Conservation (phyloP, 2,329 filamentous ascomycete species). For the Fusarium ramigenum region DNA sequence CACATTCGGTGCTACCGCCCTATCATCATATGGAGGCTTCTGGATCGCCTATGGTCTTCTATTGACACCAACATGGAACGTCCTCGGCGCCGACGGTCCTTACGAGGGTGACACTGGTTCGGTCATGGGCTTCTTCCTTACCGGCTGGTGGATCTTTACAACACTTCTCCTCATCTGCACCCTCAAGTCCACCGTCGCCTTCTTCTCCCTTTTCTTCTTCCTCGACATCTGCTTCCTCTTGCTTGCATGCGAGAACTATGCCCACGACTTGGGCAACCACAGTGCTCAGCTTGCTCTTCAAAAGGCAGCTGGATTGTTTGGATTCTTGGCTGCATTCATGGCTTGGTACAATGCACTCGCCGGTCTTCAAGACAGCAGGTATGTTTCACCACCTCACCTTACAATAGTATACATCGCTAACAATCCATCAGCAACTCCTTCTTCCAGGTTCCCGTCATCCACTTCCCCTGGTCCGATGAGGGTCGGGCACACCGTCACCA, state of each 20-base stretch:
- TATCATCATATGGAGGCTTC: slow-evolving; percentile 86
- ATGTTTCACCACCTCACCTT: slow-evolving; percentile 41
- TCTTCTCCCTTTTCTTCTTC: slow-evolving; percentile 80
- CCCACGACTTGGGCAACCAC: slow-evolving; percentile 60
- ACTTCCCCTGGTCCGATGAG: slow-evolving; percentile 94
- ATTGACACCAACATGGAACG: slow-evolving; percentile 73
- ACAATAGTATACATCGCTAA: slow-evolving; percentile 44
- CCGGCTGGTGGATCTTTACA: slow-evolving; percentile 88
- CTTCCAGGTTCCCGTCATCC: slow-evolving; percentile 90
- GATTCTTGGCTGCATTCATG: slow-evolving; percentile 81
- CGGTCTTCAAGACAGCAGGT: slow-evolving; percentile 79
- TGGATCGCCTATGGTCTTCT: slow-evolving; percentile 82
- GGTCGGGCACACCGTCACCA: slow-evolving; percentile 66
- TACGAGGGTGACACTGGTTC: slow-evolving; percentile 60
- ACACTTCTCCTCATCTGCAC: slow-evolving; percentile 78
- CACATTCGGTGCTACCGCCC: slow-evolving; percentile 83
- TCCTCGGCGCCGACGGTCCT: slow-evolving; percentile 56
- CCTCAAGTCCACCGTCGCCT: slow-evolving; percentile 78
- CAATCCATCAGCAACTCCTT: slow-evolving; percentile 73
- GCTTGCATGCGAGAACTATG: slow-evolving; percentile 71
- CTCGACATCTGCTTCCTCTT: slow-evolving; percentile 81
- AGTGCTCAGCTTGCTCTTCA: slow-evolving; percentile 60
- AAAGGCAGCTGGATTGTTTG: slow-evolving; percentile 80
- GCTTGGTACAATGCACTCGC: slow-evolving; percentile 90
- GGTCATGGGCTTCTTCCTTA: slow-evolving; percentile 78